These are phyloP conservation scores for Pinus tabuliformis DNA, from an alignment of 75 land plant genomes.

Conservation along the genomic window DNA sequence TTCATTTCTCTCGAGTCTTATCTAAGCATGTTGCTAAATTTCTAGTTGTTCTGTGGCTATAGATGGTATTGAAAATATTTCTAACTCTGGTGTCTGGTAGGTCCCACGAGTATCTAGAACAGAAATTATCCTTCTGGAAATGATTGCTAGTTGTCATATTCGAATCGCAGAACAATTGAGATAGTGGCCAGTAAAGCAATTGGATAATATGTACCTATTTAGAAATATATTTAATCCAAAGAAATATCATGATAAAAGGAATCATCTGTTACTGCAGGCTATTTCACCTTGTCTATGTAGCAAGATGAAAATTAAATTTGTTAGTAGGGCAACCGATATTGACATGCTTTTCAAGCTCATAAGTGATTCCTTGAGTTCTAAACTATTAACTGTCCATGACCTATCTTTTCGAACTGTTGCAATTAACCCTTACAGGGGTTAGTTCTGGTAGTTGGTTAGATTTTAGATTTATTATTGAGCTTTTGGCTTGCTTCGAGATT, in stretches of 20 bases:
- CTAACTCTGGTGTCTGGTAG: neutral
- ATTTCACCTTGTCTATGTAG: constrained; percentile 1
- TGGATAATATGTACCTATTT: neutral
- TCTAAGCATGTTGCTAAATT: too few relatives aligned
- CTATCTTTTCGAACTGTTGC: too few relatives aligned
- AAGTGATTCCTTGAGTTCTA: too few relatives aligned
- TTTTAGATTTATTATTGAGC: too few relatives aligned
- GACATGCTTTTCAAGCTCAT: too few relatives aligned
- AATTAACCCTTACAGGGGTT: too few relatives aligned
- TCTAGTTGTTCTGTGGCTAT: neutral
- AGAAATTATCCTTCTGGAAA: neutral
- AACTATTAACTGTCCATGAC: too few relatives aligned
- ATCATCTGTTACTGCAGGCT: neutral
- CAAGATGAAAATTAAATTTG: too few relatives aligned
- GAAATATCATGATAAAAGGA: neutral
- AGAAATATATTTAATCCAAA: neutral
- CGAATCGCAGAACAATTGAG: neutral
- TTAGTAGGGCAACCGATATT: too few relatives aligned
- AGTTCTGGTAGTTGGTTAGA: too few relatives aligned
- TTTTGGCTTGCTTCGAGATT: too few relatives aligned
- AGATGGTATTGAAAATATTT: too few relatives aligned
- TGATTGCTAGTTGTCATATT: neutral
- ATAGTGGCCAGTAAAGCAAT: neutral
- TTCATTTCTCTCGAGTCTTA: neutral
- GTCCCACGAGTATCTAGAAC: neutral